Conservation (phyloP, 257 asterid genomes). For the Handroanthus guayacan region DNA sequence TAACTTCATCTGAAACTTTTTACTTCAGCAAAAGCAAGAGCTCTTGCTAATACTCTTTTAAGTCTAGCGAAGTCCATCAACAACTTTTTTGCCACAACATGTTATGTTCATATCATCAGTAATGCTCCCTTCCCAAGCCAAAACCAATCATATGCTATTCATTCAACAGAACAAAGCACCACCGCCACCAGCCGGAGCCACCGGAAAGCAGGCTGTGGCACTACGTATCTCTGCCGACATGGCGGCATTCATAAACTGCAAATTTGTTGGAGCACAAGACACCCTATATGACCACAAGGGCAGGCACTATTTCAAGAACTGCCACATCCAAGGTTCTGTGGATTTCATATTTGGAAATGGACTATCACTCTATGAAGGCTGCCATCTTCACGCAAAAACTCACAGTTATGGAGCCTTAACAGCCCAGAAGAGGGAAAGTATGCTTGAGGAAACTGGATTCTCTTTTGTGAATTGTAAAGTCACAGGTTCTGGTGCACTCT, state of each 20-base stretch:
- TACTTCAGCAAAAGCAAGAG: too few species aligned
- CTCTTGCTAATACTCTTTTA: too few species aligned
- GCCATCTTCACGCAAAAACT: constrained; percentile 78
- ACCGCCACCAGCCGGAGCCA: constrained; percentile 71
- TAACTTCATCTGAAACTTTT: too few species aligned
- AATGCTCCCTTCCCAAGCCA: background rate
- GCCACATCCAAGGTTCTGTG: constrained; percentile 85
- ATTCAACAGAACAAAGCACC: constrained; percentile 70
- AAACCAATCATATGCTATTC: background rate
- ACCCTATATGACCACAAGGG: constrained; percentile 89
- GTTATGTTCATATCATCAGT: background rate
- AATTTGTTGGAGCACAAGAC: constrained; percentile 84
- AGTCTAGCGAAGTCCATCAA: too few species aligned
- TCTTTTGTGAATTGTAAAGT: constrained; percentile 84
- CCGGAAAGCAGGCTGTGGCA: constrained; percentile 93
- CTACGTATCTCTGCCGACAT: constrained; percentile 84
- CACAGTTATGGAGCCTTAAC: constrained; percentile 77
- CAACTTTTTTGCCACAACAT: background rate
- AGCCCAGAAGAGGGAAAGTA: constrained; percentile 88
- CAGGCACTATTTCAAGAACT: constrained; percentile 84
- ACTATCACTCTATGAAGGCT: constrained; percentile 69
- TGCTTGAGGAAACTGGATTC: constrained; percentile 90
- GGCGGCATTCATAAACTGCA: constrained; percentile 87
- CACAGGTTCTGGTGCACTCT: constrained; percentile 86
- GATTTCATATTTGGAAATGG: constrained; percentile 73